Conservation (phyloP, 2,329 filamentous ascomycete genomes). For the Venturia pyrina region DNA sequence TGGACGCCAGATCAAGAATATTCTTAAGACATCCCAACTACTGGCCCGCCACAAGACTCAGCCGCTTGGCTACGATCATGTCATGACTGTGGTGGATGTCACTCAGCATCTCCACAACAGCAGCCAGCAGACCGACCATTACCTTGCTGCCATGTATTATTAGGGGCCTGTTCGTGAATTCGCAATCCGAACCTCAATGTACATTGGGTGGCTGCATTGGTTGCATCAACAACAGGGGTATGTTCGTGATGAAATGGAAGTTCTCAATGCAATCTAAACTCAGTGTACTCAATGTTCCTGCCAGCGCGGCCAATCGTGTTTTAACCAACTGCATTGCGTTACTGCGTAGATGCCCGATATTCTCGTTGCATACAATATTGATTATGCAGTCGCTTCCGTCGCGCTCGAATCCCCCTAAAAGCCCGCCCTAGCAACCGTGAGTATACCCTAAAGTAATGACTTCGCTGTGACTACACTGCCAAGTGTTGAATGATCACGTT, state of each 20-base stretch:
- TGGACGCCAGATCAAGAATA: constrained; percentile 18
- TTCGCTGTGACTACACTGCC: background rate
- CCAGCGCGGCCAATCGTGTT: background rate
- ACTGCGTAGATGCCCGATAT: too few relatives aligned
- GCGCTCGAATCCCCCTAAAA: too few relatives aligned
- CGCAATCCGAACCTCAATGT: too few relatives aligned
- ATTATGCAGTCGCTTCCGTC: too few relatives aligned
- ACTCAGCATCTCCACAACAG: constrained; percentile 31
- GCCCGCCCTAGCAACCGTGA: too few relatives aligned
- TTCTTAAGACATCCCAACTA: constrained; percentile 17
- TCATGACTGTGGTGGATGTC: constrained; percentile 18
- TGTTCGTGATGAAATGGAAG: too few relatives aligned
- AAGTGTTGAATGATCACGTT: background rate
- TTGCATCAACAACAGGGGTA: too few relatives aligned
- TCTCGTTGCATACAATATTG: too few relatives aligned
- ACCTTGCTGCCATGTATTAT: constrained; percentile 15
- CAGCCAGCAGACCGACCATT: constrained; percentile 19
- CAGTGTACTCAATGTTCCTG: too few relatives aligned
- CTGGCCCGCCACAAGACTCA: constrained; percentile 15
- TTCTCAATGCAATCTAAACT: too few relatives aligned
- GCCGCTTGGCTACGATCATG: constrained; percentile 14
- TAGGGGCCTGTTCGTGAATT: background rate
- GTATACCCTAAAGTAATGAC: background rate
- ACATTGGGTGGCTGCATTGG: too few relatives aligned
- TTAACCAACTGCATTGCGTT: too few relatives aligned